A percentile compares a stretch with the other conserved stretches of the same genome.
These are phyloP conservation scores for Pseudozyma pruni DNA, from an alignment of 1,284 basidiomycete genomes.

Conservation along the genomic window DNA sequence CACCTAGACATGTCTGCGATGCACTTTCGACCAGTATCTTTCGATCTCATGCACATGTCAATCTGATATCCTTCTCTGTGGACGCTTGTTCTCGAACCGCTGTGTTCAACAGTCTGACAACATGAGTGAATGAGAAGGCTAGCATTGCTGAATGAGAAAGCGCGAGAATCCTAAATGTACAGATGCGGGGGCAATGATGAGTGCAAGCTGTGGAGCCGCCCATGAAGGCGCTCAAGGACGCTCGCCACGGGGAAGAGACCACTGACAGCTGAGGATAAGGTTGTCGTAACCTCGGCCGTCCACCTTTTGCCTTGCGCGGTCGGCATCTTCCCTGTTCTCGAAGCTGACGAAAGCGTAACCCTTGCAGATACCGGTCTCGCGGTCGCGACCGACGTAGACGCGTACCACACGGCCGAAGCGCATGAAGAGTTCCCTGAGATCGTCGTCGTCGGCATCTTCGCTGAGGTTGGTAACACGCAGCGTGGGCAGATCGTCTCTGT, in stretches of 20 bases:
- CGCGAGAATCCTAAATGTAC: conserved; percentile 36
- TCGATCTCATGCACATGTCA: conserved; percentile 4
- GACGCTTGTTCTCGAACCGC: not conserved
- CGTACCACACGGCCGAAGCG: conserved; percentile 77
- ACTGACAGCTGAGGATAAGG: conserved; percentile 84
- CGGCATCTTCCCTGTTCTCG: conserved; percentile 82
- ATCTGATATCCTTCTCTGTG: conserved; percentile 22
- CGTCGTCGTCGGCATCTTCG: conserved; percentile 92
- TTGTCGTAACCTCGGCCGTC: conserved; percentile 92
- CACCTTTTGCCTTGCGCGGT: conserved; percentile 90
- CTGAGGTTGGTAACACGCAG: conserved; percentile 97
- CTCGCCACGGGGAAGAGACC: conserved; percentile 73
- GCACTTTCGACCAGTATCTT: no score
- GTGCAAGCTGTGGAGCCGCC: no score
- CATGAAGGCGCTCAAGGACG: no score
- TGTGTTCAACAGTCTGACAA: not conserved
- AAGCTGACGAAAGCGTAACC: conserved; percentile 97
- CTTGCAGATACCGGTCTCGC: conserved; percentile 93
- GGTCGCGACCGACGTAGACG: conserved; percentile 93
- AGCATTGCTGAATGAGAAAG: conserved; percentile 21
- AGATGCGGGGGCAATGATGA: conserved; percentile 13
- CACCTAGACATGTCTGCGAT: conserved; percentile 25
- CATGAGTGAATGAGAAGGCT: conserved; percentile 11
- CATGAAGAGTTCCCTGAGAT: conserved; percentile 87
- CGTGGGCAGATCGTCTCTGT: conserved; percentile 87